phyloP scores from a whole-genome alignment of 208 protist species.

The Acanthamoeba divionensis region DNA sequence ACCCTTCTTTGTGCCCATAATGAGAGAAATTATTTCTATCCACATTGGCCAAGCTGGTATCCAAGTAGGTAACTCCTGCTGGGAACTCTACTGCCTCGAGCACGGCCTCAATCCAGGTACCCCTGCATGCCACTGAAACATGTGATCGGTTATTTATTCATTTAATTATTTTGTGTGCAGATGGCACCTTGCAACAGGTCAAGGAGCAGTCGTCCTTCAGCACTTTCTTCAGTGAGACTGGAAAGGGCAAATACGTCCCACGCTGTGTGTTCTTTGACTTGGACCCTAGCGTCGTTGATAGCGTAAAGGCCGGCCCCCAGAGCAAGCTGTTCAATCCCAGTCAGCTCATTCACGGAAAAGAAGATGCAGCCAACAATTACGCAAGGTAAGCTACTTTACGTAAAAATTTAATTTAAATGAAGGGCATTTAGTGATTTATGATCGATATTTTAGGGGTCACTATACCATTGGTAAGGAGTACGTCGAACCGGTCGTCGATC shows the following conservation, averaged over 20 bases:
- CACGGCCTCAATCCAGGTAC: not conserved
- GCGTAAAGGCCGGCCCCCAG: conserved; percentile 89
- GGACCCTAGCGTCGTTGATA: conserved; percentile 96
- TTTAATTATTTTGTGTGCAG: not conserved
- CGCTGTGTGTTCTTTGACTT: conserved; percentile 87
- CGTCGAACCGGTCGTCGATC: conserved; percentile 95
- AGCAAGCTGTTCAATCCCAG: conserved; percentile 94
- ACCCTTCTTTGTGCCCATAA: too few species aligned
- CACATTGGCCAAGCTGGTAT: conserved; percentile 95
- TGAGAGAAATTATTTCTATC: conserved; percentile 92
- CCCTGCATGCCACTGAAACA: not conserved
- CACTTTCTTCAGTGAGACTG: not conserved
- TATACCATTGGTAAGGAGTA: conserved; percentile 98
- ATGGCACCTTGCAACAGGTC: not conserved
- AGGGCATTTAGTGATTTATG: too few species aligned
- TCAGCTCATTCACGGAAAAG: conserved; percentile 97
- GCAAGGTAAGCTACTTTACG: too few species aligned
- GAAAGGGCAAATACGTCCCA: conserved; percentile 87
- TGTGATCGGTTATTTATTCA: not conserved
- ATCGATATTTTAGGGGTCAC: too few species aligned
- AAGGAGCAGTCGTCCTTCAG: not conserved
- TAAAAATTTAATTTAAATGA: too few species aligned
- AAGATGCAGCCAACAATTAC: conserved; percentile 98
- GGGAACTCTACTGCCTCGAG: too few species aligned
- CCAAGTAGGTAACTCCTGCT: conserved; percentile 96